Base-by-base conservation (phyloP, 2,329 filamentous ascomycete genomes). In the Botrytis medusae region DNA sequence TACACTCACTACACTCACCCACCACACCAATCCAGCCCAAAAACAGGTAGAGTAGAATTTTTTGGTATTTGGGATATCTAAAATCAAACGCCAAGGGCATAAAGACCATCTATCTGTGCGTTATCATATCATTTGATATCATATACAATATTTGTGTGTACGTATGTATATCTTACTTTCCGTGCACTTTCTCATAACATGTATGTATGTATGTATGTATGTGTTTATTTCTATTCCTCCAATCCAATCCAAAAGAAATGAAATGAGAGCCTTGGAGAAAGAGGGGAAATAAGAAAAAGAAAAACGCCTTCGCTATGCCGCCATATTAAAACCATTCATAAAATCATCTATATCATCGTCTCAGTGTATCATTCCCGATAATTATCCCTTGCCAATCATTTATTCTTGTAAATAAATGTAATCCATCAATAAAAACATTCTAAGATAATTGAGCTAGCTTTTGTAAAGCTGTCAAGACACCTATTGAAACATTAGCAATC, bases 391-490 rank as follows among this genome's bases (percentile, higher is more conserved):
- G 32, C 25, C 46, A 40, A 46, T 54, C 32, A 37, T 34, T 16
- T 32, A 18, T 25, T 54, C 32, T 40, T 7, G 37, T 25, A 22
- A 37, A 67, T 25, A 40, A 54, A 54, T 40, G 25, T 9, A 44
- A 42, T 16, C n/a, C n/a, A 29, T 18, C 37, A 72, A 34, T 48
- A 14, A 22, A 59, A 54, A 40, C 34, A 25, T 54, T 46, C 60
- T 70, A 75, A 37, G 74, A 63, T 20, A 74, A 22, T 74, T 81
- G 77, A 18, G 84, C 85, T 69, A 88, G 82, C 76, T 85, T 87
- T 77, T 88, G 86, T 67, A 89, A 80, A 65, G 85, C 86, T 51
- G 86, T 85, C 61, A 87, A 82, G 60, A 87, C 86, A 75, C 85
- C 86, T 87, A 46, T 25, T n/a, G 7, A 29, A 37, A 72, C 44